phyloP scores from a whole-genome alignment of 2,329 filamentous ascomycete species.

The Sporothrix curviconia region DNA sequence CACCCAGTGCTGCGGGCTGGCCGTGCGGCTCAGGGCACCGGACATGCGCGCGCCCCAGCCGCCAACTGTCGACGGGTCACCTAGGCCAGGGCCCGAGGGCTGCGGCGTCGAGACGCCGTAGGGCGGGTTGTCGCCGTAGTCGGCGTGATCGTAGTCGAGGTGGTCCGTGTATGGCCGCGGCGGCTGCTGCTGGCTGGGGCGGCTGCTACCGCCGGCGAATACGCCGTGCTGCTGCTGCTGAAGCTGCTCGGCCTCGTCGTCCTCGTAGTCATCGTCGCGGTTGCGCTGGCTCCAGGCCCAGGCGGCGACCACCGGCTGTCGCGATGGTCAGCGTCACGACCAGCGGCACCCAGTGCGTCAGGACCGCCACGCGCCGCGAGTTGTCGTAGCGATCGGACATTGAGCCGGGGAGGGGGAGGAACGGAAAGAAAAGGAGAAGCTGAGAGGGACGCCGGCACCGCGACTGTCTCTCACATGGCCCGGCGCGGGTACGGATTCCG shows the following conservation, averaged over 20 bases:
- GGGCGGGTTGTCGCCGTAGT: constrained; percentile 45
- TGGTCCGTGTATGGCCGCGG: constrained; percentile 9
- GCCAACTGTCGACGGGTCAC: constrained; percentile 28
- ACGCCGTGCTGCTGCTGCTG: neutral
- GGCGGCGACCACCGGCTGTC: constrained; percentile 74
- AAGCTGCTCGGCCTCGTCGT: constrained; percentile 42
- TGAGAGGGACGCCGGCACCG: neutral
- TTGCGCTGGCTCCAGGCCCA: constrained; percentile 92
- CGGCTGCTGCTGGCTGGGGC: constrained; percentile 14
- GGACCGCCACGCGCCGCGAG: constrained; percentile 54
- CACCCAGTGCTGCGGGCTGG: constrained; percentile 82
- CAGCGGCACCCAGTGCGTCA: constrained; percentile 85
- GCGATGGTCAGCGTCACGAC: constrained; percentile 81
- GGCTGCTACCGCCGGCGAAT: neutral
- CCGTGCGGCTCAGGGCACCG: constrained; percentile 71
- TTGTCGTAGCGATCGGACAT: constrained; percentile 50
- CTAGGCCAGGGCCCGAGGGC: neutral
- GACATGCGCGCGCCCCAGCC: constrained; percentile 74
- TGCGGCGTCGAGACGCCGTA: constrained; percentile 35
- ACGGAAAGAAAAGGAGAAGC: neutral
- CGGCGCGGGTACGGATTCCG: constrained; percentile 4
- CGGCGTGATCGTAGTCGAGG: constrained; percentile 43
- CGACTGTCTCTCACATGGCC: constrained; percentile 8
- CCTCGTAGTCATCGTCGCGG: constrained; percentile 63
- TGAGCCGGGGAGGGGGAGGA: constrained; percentile 9